Conservation (phyloP, 768 basidiomycete species). For the Chlorophyllum brunneum region DNA sequence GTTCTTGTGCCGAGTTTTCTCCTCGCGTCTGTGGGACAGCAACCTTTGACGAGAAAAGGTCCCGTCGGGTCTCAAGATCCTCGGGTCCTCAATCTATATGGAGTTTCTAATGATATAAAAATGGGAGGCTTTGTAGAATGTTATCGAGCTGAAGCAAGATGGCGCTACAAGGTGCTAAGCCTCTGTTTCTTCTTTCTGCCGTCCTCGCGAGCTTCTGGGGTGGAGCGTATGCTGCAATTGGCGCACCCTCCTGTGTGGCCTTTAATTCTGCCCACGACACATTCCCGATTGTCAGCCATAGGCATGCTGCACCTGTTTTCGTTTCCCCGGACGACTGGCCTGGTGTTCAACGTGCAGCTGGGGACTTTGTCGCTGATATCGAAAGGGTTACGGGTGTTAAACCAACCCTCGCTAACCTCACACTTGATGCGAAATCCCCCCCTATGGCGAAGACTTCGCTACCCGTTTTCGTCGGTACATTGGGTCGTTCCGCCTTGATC, state of each 20-base stretch:
- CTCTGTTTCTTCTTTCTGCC: conserved; percentile 2
- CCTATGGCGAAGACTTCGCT: conserved; percentile 35
- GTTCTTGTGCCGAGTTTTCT: conserved; percentile 3
- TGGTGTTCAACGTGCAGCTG: conserved; percentile 57
- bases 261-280: conserved; percentile 33
- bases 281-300: conserved; percentile 42
- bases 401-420: conserved; percentile 31
- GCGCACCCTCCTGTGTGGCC: conserved; percentile 43
- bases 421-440: conserved; percentile 24
- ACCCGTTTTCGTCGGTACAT: conserved; percentile 51
- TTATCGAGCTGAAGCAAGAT: not conserved
- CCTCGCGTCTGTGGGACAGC: not conserved
- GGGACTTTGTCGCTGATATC: conserved; percentile 59
- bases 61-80: not conserved
- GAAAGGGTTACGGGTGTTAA: conserved; percentile 51
- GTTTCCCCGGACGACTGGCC: conserved; percentile 57
- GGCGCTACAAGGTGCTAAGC: not conserved
- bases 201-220: conserved; percentile 5
- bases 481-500: conserved; percentile 52
- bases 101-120: conserved; percentile 3
- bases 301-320: conserved; percentile 44
- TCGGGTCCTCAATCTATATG: not conserved
- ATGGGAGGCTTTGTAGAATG: not conserved
- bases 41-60: too few relatives aligned
- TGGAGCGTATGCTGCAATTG: conserved; percentile 29